Conservation (phyloP, 1,284 basidiomycete genomes). For the Pseudozyma pruni region DNA sequence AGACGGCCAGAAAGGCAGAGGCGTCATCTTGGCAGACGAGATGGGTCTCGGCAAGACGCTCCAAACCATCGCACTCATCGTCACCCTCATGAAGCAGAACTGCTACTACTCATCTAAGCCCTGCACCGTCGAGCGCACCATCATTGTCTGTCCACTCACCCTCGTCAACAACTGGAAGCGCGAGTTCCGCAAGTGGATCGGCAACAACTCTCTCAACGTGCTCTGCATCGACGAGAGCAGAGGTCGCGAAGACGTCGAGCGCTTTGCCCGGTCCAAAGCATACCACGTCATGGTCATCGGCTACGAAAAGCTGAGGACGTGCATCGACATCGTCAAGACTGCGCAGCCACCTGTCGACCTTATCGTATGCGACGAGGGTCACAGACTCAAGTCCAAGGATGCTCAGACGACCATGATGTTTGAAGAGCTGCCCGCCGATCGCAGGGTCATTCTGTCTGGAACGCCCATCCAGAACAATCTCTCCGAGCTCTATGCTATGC, state of each 20-base stretch:
- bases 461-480: conserved; percentile 97
- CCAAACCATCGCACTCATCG: conserved; percentile 63
- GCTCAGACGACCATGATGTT: conserved; percentile 94
- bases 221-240: conserved; percentile 75
- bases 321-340: conserved; percentile 51
- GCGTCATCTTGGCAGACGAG: conserved; percentile 99
- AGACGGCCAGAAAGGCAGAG: conserved; percentile 78
- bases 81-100: conserved; percentile 59
- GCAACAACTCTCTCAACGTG: conserved; percentile 81
- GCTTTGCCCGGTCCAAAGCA: conserved; percentile 69
- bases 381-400: conserved; percentile 89
- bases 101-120: conserved; percentile 61
- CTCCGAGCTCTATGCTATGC: conserved; percentile 94
- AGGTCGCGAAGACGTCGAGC: conserved; percentile 49
- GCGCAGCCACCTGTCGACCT: conserved; percentile 82
- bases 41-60: conserved; percentile 76
- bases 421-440: conserved; percentile 78
- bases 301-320: conserved; percentile 83
- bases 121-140: conserved; percentile 56
- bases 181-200: conserved; percentile 88
- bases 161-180: conserved; percentile 95
- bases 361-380: conserved; percentile 96
- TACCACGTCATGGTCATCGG: conserved; percentile 90
- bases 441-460: conserved; percentile 86
- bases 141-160: conserved; percentile 92